Conservation (phyloP, 2,329 filamentous ascomycete species). For the Colletotrichum agaves region DNA sequence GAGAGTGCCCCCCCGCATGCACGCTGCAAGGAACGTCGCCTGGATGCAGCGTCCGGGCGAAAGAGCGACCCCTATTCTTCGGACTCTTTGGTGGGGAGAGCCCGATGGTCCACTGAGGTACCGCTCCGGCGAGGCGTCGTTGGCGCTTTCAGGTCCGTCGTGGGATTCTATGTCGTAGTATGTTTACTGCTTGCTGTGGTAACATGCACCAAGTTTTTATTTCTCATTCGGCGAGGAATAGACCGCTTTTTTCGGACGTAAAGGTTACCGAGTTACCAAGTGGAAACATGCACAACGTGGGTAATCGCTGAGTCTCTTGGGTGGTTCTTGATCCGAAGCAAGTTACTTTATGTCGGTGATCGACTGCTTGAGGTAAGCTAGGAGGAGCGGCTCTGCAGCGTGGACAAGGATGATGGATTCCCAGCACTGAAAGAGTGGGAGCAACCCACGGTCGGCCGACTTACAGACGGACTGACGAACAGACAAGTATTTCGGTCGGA, state of each 20-base stretch:
- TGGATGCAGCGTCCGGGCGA: neutral
- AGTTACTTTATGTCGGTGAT: too few species aligned
- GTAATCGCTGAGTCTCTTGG: too few species aligned
- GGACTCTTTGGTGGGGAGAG: slow-evolving; percentile 26
- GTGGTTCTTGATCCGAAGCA: too few species aligned
- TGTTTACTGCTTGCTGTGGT: too few species aligned
- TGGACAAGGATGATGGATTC: neutral
- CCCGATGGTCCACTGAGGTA: slow-evolving; percentile 1
- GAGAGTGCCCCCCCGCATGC: neutral
- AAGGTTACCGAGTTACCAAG: too few species aligned
- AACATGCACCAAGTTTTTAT: too few species aligned
- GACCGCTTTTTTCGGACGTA: too few species aligned
- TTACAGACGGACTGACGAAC: neutral
- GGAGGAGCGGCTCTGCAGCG: neutral
- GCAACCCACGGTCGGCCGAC: neutral
- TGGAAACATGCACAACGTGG: too few species aligned
- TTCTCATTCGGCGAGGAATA: too few species aligned
- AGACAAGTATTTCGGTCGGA: neutral
- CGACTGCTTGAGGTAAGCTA: too few species aligned
- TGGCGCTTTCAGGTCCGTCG: neutral
- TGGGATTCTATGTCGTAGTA: slow-evolving; percentile 1
- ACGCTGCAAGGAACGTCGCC: neutral
- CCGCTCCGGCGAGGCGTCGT: neutral
- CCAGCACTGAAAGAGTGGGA: neutral
- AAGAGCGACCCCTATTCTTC: slow-evolving; percentile 16